These are phyloP conservation scores for Tephrocybe rancida DNA, from an alignment of 768 basidiomycete genomes.

Conservation along the genomic window DNA sequence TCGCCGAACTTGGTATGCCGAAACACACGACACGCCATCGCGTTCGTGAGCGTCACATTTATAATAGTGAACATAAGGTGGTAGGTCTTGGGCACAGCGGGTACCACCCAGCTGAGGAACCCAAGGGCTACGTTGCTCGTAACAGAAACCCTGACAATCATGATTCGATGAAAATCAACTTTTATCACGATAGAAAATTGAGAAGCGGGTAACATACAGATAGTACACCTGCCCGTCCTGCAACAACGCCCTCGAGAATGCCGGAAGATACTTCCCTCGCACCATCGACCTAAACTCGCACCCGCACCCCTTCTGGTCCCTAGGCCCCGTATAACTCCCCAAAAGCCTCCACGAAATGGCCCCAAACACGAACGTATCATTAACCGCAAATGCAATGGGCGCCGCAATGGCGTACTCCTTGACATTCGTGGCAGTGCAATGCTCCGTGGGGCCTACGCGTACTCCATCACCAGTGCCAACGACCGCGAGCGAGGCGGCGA, in stretches of 20 bases:
- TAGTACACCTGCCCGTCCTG: slow-evolving; percentile 37
- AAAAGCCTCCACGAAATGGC: slow-evolving; percentile 31
- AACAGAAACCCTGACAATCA: slow-evolving; percentile 13
- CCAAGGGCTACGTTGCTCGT: slow-evolving; percentile 10
- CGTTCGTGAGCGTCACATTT: slow-evolving; percentile 15
- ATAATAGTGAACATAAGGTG: slow-evolving; percentile 10
- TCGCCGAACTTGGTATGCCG: slow-evolving; percentile 16
- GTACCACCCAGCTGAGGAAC: slow-evolving; percentile 4
- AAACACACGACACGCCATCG: slow-evolving; percentile 17
- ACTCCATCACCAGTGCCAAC: slow-evolving; percentile 21
- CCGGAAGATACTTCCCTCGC: slow-evolving; percentile 23
- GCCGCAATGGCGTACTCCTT: slow-evolving; percentile 25
- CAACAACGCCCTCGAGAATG: slow-evolving; percentile 26
- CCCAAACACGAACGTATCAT: slow-evolving; percentile 36
- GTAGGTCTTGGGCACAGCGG: slow-evolving; percentile 9
- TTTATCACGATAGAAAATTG: neutral
- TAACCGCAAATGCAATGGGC: slow-evolving; percentile 24
- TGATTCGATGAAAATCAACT: no score
- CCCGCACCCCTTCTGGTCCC: no score
- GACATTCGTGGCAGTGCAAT: slow-evolving; percentile 29
- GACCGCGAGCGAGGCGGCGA: slow-evolving; percentile 26
- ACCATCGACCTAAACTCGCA: slow-evolving; percentile 21
- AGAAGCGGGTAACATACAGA: slow-evolving; percentile 23
- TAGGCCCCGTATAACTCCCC: slow-evolving; percentile 8
- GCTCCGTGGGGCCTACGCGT: slow-evolving; percentile 31